Evolutionary conservation across 306 rosid genomes (phyloP).

Genomic region (Casuarina glauca): DNA sequence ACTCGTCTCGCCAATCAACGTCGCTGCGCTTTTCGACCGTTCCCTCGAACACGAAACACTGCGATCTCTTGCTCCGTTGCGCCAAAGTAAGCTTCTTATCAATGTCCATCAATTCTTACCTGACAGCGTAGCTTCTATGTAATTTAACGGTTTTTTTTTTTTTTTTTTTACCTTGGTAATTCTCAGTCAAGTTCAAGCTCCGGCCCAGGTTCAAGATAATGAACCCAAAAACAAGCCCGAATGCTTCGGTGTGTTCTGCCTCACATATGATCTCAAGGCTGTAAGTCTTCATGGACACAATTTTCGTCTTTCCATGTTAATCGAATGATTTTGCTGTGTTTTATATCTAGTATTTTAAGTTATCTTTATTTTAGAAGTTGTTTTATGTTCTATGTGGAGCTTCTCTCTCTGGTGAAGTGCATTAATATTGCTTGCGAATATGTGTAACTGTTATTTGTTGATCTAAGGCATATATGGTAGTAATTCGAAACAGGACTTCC

Average conservation of each 20-base stretch:
- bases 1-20: constrained; percentile 36
- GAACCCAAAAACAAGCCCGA: constrained; percentile 62
- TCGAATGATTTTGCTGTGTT: neutral
- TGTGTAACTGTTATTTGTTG: constrained; percentile 7
- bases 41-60: constrained; percentile 37
- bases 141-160: constrained; percentile 6
- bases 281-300: constrained; percentile 40
- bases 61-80: constrained; percentile 71
- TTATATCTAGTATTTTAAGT: neutral
- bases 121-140: neutral
- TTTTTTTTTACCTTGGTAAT: neutral
- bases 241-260: constrained; percentile 89
- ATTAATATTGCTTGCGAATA: constrained; percentile 24
- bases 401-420: constrained; percentile 1
- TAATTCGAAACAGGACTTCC: neutral
- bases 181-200: constrained; percentile 74
- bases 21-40: constrained; percentile 39
- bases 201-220: constrained; percentile 37
- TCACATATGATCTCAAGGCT: constrained; percentile 90
- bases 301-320: constrained; percentile 12
- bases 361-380: neutral
- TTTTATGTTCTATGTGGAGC: constrained; percentile 19
- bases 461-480: neutral
- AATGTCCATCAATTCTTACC: neutral
- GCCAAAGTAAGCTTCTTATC: constrained; percentile 54